These are phyloP conservation scores for Sequoia sempervirens DNA, from an alignment of 75 land plant species.

Conservation along the genomic window DNA sequence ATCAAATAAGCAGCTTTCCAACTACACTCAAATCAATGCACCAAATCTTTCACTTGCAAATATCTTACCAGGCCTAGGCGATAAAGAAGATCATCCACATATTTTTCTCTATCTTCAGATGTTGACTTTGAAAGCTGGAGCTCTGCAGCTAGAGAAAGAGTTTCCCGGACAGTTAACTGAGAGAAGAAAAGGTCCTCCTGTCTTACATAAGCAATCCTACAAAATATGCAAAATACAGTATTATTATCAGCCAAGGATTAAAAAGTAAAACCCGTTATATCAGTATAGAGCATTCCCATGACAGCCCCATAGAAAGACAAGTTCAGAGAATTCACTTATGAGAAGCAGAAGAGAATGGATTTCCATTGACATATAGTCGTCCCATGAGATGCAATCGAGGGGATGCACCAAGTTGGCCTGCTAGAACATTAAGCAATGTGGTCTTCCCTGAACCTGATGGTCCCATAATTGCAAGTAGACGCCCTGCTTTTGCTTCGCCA, in stretches of 20 bases:
- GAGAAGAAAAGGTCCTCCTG: slow-evolving; percentile 99
- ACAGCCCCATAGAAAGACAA: background rate
- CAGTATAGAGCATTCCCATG: slow-evolving; percentile 11
- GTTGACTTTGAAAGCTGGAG: slow-evolving; percentile 69
- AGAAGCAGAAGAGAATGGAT: slow-evolving; percentile 29
- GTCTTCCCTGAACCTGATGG: slow-evolving; percentile 99
- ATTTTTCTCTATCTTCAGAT: slow-evolving; percentile 57
- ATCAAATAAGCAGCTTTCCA: background rate
- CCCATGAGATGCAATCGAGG: slow-evolving; percentile 70
- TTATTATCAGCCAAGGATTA: background rate
- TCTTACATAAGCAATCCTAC: slow-evolving; percentile 87
- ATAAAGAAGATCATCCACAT: slow-evolving; percentile 70
- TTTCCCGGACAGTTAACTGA: slow-evolving; percentile 95
- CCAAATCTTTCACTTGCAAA: background rate
- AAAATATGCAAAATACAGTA: slow-evolving; percentile 1
- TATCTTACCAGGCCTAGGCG: slow-evolving; percentile 87
- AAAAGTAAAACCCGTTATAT: background rate
- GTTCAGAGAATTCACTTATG: slow-evolving; percentile 21
- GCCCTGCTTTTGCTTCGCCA: slow-evolving; percentile 94
- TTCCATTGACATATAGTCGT: slow-evolving; percentile 68
- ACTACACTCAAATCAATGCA: background rate
- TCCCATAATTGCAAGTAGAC: slow-evolving; percentile 94
- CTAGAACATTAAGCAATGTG: slow-evolving; percentile 86
- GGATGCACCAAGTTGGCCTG: slow-evolving; percentile 83
- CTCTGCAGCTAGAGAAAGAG: slow-evolving; percentile 90